Percentiles rank a stretch among this genome's conserved stretches.
phyloP scores from a whole-genome alignment of 2,329 filamentous ascomycete genomes.

The Chalaropsis ovoidea region DNA sequence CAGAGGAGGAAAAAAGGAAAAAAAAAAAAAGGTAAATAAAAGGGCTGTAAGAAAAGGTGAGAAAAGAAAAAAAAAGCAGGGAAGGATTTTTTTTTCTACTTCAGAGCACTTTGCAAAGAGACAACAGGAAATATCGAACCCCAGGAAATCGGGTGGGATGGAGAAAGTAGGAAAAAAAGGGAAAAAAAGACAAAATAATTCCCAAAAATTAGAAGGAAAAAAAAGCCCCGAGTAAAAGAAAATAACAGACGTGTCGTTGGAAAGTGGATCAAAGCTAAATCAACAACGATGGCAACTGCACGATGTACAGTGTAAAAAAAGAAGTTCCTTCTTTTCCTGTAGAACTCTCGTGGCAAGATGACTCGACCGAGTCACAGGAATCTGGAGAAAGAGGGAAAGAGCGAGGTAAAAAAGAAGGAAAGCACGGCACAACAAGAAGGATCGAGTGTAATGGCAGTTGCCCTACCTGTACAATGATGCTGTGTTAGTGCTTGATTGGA shows the following conservation, averaged over 20 bases:
- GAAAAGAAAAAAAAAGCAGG: not conserved
- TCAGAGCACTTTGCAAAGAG: not conserved
- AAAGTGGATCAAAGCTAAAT: not conserved
- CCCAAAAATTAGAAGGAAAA: not conserved
- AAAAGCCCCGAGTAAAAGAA: not conserved
- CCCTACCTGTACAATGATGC: conserved; percentile 4
- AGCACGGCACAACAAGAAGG: not conserved
- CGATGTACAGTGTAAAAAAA: conserved; percentile 11
- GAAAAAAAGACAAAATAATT: not conserved
- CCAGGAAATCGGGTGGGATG: conserved; percentile 13
- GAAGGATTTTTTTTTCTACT: conserved; percentile 2
- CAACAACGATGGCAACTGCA: conserved; percentile 7
- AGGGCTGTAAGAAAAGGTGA: not conserved
- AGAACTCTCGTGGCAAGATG: not conserved
- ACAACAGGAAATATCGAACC: conserved; percentile 12
- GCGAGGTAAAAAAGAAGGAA: not conserved
- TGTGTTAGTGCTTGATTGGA: not conserved
- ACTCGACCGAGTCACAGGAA: not conserved
- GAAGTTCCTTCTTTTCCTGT: conserved; percentile 5
- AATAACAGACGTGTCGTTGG: not conserved
- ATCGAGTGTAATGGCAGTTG: conserved; percentile 1
- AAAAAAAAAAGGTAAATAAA: not conserved
- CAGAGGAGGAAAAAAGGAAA: not conserved
- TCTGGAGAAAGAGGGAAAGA: not conserved
- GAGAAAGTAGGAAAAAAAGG: not conserved